A percentile compares a stretch with the other conserved stretches of the same genome.
Conservation (phyloP, 306 rosid species). For the Parietaria judaica region DNA sequence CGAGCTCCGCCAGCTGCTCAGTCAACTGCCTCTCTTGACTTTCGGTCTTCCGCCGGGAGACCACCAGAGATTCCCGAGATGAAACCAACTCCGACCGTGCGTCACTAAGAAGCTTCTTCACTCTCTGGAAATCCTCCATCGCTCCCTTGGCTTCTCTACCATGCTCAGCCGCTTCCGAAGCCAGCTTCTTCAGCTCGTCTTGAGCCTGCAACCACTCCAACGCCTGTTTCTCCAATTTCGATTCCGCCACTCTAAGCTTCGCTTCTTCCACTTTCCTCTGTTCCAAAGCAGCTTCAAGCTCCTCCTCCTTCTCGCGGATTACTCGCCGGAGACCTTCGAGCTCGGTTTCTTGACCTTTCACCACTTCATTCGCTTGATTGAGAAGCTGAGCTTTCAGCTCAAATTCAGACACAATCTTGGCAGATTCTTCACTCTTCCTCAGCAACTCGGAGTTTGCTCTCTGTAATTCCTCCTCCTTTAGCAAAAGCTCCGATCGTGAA, state of each 20-base stretch:
- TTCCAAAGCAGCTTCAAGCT: constrained; percentile 32
- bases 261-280: constrained; percentile 49
- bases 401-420: constrained; percentile 37
- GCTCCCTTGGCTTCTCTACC: constrained; percentile 44
- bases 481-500: constrained; percentile 23
- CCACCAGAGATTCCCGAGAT: constrained; percentile 69
- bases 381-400: constrained; percentile 51
- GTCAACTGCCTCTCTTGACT: constrained; percentile 60
- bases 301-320: constrained; percentile 49
- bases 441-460: constrained; percentile 46
- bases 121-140: constrained; percentile 51
- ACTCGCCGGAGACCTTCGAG: constrained; percentile 41
- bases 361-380: constrained; percentile 59
- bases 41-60: constrained; percentile 61
- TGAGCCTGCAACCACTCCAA: constrained; percentile 69
- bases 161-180: constrained; percentile 44
- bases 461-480: constrained; percentile 62
- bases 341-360: constrained; percentile 61
- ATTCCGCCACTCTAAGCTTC: constrained; percentile 52
- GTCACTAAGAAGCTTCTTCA: constrained; percentile 60
- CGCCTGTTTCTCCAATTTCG: constrained; percentile 61
- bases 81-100: constrained; percentile 76
- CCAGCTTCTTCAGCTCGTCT: constrained; percentile 62
- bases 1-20: constrained; percentile 55
- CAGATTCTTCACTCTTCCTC: constrained; percentile 53